Evolutionary conservation across 116 monocot genomes (phyloP).

Genomic region (Cymodocea nodosa): DNA sequence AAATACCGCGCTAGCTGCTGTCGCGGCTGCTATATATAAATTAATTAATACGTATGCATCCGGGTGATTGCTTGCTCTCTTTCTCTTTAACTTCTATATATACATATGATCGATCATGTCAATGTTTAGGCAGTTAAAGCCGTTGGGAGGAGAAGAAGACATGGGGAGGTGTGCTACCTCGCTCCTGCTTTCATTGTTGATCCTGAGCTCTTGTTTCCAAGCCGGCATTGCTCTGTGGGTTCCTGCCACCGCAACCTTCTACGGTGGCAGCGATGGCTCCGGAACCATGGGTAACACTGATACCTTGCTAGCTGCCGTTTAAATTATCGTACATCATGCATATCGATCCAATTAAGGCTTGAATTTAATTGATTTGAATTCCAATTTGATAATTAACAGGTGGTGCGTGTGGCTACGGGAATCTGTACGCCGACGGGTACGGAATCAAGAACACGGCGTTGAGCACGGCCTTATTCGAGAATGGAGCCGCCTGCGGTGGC

Average conservation of each 20-base stretch:
- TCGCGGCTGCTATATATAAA: too few species aligned
- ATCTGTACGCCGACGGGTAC: constrained; percentile 53
- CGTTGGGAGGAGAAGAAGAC: too few species aligned
- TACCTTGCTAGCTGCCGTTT: not conserved
- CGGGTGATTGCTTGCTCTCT: too few species aligned
- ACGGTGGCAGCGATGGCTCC: constrained; percentile 58
- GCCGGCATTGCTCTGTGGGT: constrained; percentile 8
- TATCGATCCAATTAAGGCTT: too few species aligned
- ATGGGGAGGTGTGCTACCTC: not conserved
- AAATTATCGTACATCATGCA: too few species aligned
- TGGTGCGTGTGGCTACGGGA: constrained; percentile 72
- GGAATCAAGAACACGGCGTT: constrained; percentile 48
- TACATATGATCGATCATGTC: too few species aligned
- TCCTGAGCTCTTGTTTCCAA: not conserved
- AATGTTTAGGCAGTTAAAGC: too few species aligned
- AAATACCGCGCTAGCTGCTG: too few species aligned
- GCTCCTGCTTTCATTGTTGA: not conserved
- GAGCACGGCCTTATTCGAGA: constrained; percentile 58
- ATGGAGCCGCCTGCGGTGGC: constrained; percentile 48
- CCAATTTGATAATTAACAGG: constrained; percentile 13
- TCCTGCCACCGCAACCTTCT: constrained; percentile 51
- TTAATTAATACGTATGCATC: too few species aligned
- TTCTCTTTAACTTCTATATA: not conserved
- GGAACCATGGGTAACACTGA: constrained; percentile 51
- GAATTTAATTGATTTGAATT: not conserved